Percentiles rank a stretch among this genome's conserved stretches.
phyloP scores from a whole-genome alignment of 352 stramenopile genomes.

The Pythium apleroticum region DNA sequence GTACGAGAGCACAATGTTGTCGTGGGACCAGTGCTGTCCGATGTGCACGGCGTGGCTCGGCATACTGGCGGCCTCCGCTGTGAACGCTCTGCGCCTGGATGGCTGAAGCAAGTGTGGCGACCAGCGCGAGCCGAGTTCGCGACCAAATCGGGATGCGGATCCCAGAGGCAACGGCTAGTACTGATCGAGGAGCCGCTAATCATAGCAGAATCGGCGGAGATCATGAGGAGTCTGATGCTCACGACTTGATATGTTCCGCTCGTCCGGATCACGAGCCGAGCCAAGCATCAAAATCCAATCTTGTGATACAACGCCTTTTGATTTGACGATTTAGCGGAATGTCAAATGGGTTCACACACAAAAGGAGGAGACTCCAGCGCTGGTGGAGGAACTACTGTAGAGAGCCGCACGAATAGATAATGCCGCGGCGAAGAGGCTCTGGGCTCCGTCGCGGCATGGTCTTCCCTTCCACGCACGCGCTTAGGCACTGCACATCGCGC shows the following conservation, averaged over 20 bases:
- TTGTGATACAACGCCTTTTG: constrained; percentile 2
- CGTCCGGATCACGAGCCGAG: no score
- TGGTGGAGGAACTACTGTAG: neutral
- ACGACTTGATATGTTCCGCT: no score
- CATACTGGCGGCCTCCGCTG: neutral
- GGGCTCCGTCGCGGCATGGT: neutral
- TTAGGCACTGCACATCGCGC: constrained; percentile 76
- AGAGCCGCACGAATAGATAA: constrained; percentile 20
- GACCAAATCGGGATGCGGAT: no score
- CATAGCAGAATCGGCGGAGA: no score
- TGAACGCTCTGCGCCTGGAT: no score
- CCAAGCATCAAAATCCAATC: no score
- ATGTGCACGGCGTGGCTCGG: neutral
- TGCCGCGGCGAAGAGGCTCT: constrained; percentile 9
- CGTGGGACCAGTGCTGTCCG: constrained; percentile 3
- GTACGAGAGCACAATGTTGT: constrained; percentile 50
- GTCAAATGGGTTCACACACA: neutral
- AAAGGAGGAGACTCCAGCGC: neutral
- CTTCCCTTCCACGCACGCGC: neutral
- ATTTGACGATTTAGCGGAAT: neutral
- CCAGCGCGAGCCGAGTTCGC: no score
- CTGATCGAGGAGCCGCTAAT: no score
- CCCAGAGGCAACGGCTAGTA: no score
- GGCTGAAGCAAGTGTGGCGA: no score
- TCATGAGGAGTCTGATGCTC: no score